These are phyloP conservation scores for Botryotinia narcissicola DNA, from an alignment of 2,329 filamentous ascomycete genomes.

Conservation along the genomic window DNA sequence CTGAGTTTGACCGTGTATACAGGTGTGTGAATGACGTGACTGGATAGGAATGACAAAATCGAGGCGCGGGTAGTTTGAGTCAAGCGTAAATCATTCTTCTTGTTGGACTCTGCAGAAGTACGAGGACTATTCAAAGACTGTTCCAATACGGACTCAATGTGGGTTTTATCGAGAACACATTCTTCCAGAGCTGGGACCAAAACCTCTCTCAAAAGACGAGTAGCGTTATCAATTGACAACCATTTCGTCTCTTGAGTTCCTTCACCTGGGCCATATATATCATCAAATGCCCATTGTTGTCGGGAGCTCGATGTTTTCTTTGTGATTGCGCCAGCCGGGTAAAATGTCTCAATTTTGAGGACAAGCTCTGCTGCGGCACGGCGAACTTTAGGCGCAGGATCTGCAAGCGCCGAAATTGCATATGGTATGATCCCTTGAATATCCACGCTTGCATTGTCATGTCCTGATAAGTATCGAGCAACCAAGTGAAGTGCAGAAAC, in stretches of 20 bases:
- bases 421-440: slow-evolving; percentile 84
- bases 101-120: slow-evolving; percentile 41
- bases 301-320: slow-evolving; percentile 44
- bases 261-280: slow-evolving; percentile 61
- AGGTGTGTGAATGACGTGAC: slow-evolving; percentile 69
- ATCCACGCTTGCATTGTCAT: slow-evolving; percentile 54
- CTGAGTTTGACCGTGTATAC: slow-evolving; percentile 66
- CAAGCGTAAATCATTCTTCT: slow-evolving; percentile 48
- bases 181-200: slow-evolving; percentile 80
- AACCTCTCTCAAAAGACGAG: slow-evolving; percentile 61
- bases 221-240: slow-evolving; percentile 56
- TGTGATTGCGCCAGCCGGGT: slow-evolving; percentile 41
- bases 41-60: slow-evolving; percentile 69
- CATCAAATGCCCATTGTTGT: slow-evolving; percentile 56
- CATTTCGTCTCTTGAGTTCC: slow-evolving; percentile 50
- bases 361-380: slow-evolving; percentile 70
- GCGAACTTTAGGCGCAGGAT: slow-evolving; percentile 73
- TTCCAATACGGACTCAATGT: slow-evolving; percentile 64
- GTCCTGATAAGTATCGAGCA: slow-evolving; percentile 54
- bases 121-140: slow-evolving; percentile 55
- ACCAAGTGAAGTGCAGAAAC: slow-evolving; percentile 66
- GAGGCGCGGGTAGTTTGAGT: slow-evolving; percentile 61
- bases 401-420: slow-evolving; percentile 68
- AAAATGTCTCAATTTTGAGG: slow-evolving; percentile 52
- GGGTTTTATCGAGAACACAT: slow-evolving; percentile 73